phyloP scores from a whole-genome alignment of 305 asterid genomes.

The Fraxinus sp. region DNA sequence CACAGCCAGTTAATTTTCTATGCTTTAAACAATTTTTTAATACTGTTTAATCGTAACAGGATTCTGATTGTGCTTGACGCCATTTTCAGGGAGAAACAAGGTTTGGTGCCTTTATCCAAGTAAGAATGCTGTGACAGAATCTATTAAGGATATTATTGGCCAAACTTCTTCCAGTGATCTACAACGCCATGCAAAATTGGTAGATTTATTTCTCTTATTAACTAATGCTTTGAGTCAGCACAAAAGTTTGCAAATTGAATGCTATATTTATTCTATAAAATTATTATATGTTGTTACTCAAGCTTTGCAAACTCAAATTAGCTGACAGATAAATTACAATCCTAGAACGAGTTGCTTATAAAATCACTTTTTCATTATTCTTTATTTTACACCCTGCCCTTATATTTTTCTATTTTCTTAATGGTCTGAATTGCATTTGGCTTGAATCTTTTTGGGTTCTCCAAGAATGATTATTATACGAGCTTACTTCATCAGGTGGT shows the following conservation, averaged over 20 bases:
- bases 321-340: neutral
- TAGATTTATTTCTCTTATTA: slow-evolving; percentile 29
- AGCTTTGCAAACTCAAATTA: neutral
- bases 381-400: neutral
- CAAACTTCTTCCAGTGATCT: slow-evolving; percentile 32
- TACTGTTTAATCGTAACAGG: neutral
- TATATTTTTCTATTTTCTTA: neutral
- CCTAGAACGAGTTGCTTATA: neutral
- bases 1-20: neutral
- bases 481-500: neutral
- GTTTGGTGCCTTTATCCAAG: slow-evolving; percentile 92
- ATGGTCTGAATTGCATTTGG: neutral
- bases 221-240: slow-evolving; percentile 4
- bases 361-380: neutral
- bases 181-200: slow-evolving; percentile 36
- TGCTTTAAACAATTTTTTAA: slow-evolving; percentile 1
- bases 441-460: neutral
- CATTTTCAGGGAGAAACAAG: slow-evolving; percentile 65
- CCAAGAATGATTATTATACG: neutral
- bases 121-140: slow-evolving; percentile 59
- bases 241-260: neutral
- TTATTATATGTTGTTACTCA: neutral
- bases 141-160: slow-evolving; percentile 54
- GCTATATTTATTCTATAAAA: slow-evolving; percentile 6
- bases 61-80: slow-evolving; percentile 20